Percentiles rank a stretch among this genome's conserved stretches.
Conservation (phyloP, 495 filamentous ascomycete genomes). For the Gamarada debralockiae region DNA sequence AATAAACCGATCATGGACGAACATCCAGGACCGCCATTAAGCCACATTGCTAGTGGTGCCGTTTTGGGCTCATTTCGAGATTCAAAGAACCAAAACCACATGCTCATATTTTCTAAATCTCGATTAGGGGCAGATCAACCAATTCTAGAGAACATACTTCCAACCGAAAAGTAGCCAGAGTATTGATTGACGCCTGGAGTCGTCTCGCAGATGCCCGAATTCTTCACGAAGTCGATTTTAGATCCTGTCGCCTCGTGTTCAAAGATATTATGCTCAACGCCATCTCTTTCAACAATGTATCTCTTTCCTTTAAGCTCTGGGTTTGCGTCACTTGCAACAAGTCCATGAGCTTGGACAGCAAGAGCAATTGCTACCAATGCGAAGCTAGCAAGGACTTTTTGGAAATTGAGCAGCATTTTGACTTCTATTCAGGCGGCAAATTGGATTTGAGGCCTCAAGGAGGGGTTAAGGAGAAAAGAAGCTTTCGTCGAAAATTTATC, state of each 20-base stretch:
- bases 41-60: slow-evolving; percentile 49
- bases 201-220: slow-evolving; percentile 53
- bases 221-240: slow-evolving; percentile 50
- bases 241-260: slow-evolving; percentile 48
- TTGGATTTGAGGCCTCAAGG: too few species aligned
- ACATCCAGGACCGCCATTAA: slow-evolving; percentile 58
- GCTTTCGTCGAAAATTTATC: too few species aligned
- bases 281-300: slow-evolving; percentile 38
- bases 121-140: neutral
- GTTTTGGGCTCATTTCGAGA: slow-evolving; percentile 43
- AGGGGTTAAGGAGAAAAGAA: too few species aligned
- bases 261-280: slow-evolving; percentile 44
- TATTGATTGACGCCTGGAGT: slow-evolving; percentile 52
- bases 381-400: too few species aligned
- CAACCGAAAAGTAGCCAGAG: slow-evolving; percentile 52
- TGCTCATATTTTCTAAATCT: slow-evolving; percentile 40
- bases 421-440: too few species aligned
- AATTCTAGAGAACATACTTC: slow-evolving; percentile 17
- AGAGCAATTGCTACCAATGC: too few species aligned
- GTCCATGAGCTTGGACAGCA: too few species aligned
- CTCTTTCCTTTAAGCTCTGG: slow-evolving; percentile 39
- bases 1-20: slow-evolving; percentile 60
- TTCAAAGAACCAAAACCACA: slow-evolving; percentile 58
- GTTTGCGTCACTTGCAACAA: too few species aligned
- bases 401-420: too few species aligned